Percentiles rank a stretch among this genome's conserved stretches.
Conservation (phyloP, 768 basidiomycete genomes). For the Russula lepida region DNA sequence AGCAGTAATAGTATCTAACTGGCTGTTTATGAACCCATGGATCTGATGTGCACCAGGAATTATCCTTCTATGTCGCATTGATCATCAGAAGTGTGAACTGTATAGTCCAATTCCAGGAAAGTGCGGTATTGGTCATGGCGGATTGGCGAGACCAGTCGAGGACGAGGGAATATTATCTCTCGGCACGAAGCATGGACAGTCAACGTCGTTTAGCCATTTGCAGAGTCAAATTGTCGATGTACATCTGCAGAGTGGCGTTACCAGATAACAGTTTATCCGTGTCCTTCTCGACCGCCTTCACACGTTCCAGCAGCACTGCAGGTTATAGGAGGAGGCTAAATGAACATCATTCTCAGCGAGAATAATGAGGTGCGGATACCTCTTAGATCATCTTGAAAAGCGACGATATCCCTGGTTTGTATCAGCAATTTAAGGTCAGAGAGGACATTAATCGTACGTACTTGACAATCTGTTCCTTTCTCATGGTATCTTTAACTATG, state of each 20-base stretch:
- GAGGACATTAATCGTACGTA: constrained; percentile 29
- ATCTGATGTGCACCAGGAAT: not conserved
- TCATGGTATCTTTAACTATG: constrained; percentile 65
- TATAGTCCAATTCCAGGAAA: not conserved
- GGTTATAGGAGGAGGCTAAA: not conserved
- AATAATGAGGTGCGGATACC: constrained; percentile 34
- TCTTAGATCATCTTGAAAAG: constrained; percentile 69
- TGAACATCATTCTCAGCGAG: not conserved
- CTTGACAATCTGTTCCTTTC: constrained; percentile 74
- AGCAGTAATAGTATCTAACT: no score
- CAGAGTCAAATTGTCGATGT: constrained; percentile 81
- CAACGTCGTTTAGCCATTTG: constrained; percentile 78
- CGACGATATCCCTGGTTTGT: constrained; percentile 54
- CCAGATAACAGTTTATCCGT: constrained; percentile 73
- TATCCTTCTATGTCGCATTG: not conserved
- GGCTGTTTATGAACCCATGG: not conserved
- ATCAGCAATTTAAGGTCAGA: not conserved
- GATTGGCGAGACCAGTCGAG: not conserved
- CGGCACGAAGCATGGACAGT: constrained; percentile 14
- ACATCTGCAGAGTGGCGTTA: constrained; percentile 79
- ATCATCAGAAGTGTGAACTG: not conserved
- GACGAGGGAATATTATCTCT: not conserved
- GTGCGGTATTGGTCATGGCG: no score
- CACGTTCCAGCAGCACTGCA: constrained; percentile 57
- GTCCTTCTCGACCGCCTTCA: constrained; percentile 63